phyloP scores from a whole-genome alignment of 176 grass and related monocot genomes.

The Thinopyrum elongatum region DNA sequence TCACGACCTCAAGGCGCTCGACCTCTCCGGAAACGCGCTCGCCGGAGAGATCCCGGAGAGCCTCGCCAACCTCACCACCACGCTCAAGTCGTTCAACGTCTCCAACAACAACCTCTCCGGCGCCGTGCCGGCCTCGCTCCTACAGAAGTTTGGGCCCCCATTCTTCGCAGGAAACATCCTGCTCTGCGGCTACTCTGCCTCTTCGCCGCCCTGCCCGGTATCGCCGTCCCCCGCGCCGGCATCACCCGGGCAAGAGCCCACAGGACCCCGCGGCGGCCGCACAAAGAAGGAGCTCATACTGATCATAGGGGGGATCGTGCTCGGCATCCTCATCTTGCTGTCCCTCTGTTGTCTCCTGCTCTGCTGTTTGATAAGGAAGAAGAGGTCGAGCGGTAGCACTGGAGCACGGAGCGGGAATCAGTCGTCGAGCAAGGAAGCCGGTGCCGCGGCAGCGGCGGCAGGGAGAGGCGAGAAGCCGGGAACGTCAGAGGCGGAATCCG shows the following conservation, averaged over 20 bases:
- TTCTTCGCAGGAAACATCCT: constrained; percentile 4
- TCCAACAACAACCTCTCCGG: constrained; percentile 64
- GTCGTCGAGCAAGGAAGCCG: background rate
- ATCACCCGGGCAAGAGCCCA: background rate
- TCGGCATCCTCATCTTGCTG: background rate
- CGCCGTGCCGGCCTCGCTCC: constrained; percentile 29
- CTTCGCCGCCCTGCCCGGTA: background rate
- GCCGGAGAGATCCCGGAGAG: constrained; percentile 41
- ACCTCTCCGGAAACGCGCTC: constrained; percentile 48
- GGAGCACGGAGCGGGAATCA: constrained; percentile 3
- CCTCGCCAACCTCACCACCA: constrained; percentile 42
- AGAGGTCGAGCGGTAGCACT: background rate
- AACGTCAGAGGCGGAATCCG: constrained; percentile 1
- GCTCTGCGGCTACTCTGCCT: constrained; percentile 22
- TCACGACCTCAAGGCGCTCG: constrained; percentile 41
- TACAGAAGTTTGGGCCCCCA: background rate
- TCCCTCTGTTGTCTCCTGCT: constrained; percentile 14
- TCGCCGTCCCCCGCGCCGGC: constrained; percentile 1
- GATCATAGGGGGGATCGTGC: background rate
- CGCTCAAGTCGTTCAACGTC: constrained; percentile 45
- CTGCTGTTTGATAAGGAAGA: background rate
- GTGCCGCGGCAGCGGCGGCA: background rate
- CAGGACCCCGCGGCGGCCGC: background rate
- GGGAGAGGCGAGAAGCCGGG: background rate
- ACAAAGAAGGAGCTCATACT: constrained; percentile 6